Base-by-base conservation (phyloP, 2,329 filamentous ascomycete species). In the Bipolaris oryzae region DNA sequence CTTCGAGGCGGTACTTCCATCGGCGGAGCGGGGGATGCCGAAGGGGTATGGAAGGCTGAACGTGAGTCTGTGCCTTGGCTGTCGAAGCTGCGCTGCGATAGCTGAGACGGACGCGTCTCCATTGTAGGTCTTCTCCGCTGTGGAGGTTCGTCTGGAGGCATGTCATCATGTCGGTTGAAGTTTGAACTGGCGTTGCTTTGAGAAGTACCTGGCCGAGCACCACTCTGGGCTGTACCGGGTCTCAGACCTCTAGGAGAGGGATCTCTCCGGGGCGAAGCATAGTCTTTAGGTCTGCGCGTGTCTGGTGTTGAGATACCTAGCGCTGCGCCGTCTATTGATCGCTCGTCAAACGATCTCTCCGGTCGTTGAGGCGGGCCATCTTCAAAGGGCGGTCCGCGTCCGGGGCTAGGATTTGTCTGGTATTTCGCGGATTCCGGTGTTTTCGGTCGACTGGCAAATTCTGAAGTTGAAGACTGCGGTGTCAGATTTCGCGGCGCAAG, bases 81-180 rank as follows among this genome's bases (percentile, higher is more conserved):
- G 43, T 54, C 64, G n/a, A 64, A 39, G 54, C 67, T 73, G 13
- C 63, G 59, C 50, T 71, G 66, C 5, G 70, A 71, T 28, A 58
- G 44, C 13, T 70, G 65, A 23, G 72, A 69, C 25, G 68, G 64
- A 9, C 69, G 60, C n/a, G 68, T 82, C 57, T 88, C 84, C 85
- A 90, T 89, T 0, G 87, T 86, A 1, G 88, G 88, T 46, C 88
- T 79, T 71, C 83, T 87, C 59, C 88, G 80, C 64, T 89, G 87
- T 0, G 88, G 88, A 1, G 74, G 71, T 35, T 73, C 70, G 31
- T 74, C 72, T 49, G 62, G 55, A 7, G 61, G 50, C 46, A 54
- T 16, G 11, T 75, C 74, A 3, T 76, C 74, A 25, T 56, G 66
- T 7, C 69, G 68, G 23, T 63, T 64, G 28, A 70, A 61, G 15